Conservation (phyloP, 306 rosid genomes). For the Hippophae rhamnoides region DNA sequence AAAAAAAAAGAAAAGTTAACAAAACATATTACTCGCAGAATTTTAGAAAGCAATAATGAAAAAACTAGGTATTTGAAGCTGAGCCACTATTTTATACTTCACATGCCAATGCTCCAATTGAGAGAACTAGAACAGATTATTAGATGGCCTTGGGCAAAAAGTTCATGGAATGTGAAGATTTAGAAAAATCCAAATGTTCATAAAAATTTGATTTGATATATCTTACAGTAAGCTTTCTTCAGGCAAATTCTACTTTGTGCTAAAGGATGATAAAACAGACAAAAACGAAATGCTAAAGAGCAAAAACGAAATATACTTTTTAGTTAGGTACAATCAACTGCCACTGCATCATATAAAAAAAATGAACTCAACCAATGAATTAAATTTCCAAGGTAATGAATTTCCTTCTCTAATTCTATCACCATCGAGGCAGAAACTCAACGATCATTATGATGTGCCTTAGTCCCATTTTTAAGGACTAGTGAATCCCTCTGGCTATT, state of each 20-base stretch:
- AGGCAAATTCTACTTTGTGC: constrained; percentile 4
- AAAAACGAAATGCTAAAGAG: not conserved
- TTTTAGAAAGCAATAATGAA: too few species aligned
- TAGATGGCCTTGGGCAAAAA: too few species aligned
- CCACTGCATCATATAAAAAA: not conserved
- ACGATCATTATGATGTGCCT: constrained; percentile 6
- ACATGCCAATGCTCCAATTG: too few species aligned
- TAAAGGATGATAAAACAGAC: not conserved
- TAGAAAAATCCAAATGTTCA: too few species aligned
- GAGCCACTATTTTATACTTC: too few species aligned
- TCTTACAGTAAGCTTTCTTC: constrained; percentile 10
- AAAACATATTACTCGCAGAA: too few species aligned
- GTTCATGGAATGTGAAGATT: too few species aligned
- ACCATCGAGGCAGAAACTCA: constrained; percentile 2
- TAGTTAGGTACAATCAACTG: too few species aligned
- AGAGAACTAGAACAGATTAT: too few species aligned
- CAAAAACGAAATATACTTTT: too few species aligned
- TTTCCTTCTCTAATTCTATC: constrained; percentile 7
- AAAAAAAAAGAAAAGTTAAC: too few species aligned
- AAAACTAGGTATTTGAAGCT: too few species aligned
- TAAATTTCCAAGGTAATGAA: constrained; percentile 13
- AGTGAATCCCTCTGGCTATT: constrained; percentile 18
- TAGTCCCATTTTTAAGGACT: constrained; percentile 22
- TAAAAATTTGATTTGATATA: not conserved
- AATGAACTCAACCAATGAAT: constrained; percentile 16